Evolutionary conservation across 2,329 filamentous ascomycete species (phyloP), one percentile per base, ranked within the genome.

Genomic region (Aspergillus aculeatus): DNA sequence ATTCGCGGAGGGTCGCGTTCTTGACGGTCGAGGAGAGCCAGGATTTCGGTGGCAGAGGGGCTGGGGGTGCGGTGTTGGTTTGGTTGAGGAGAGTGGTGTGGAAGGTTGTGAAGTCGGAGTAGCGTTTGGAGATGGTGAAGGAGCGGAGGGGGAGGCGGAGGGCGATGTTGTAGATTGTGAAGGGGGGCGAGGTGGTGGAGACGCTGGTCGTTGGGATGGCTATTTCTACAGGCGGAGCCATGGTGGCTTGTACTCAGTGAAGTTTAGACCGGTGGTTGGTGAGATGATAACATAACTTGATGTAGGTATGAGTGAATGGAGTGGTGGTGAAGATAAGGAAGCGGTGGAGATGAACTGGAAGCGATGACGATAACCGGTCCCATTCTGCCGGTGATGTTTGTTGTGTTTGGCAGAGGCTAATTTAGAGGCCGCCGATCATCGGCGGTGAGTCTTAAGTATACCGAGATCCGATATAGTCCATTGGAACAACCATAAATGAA

Each of bases 91-190:
- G 77, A 2, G 78, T 73, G 3, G 72, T 71, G 72, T 89, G 80
- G 58, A 89, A 82, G 56, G 78, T 68, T 48, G 77, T 71, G 73
- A 89, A 89, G 73, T 88, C 86, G 54, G 84, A 86, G 77, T 88
- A 89, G 65, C 86, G 85, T 71, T 88, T 88, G 50, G 79, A 79
- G 57, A 86, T 73, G 48, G 80, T 84, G 65, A 84, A 83, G 52
- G 83, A 82, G 57, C 84, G 82, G 32, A 87, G 81, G 1, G 86
- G 85, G 21, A 87, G 82, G 47, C 85, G 82, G 64, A 88, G 79
- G 55, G 80, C 80, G 69, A 89, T 81, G 64, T 86, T 83, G 76
- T 88, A 89, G 66, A 83, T 71, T 0, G 85, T 88, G 74, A 83
- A 84, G 3, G 83, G 78, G 65, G 86, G 85, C 56, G 78, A 71